Conservation (phyloP, 805 yeast genomes). For the Pichia thaimueangensis region DNA sequence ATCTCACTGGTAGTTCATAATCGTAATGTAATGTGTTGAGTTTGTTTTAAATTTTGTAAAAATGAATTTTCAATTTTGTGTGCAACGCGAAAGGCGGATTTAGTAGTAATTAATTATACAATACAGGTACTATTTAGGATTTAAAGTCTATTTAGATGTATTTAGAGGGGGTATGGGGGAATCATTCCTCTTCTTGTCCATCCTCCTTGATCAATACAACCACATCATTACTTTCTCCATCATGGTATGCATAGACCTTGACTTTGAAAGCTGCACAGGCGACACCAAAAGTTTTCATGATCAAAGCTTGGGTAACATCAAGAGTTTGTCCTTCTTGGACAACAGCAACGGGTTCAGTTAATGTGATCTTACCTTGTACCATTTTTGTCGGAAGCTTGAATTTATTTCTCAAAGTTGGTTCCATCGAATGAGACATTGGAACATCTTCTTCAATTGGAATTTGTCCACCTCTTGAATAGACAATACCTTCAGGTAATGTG, state of each 20-base stretch:
- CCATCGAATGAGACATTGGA: constrained; percentile 94
- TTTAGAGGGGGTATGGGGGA: no score
- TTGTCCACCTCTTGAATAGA: constrained; percentile 95
- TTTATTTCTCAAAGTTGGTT: constrained; percentile 83
- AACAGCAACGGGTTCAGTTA: constrained; percentile 72
- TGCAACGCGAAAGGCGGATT: no score
- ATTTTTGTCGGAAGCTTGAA: constrained; percentile 88
- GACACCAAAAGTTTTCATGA: constrained; percentile 91
- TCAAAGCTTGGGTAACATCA: constrained; percentile 85
- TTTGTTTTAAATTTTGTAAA: no score
- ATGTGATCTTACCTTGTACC: constrained; percentile 77
- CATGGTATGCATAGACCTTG: constrained; percentile 68
- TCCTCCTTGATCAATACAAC: constrained; percentile 7
- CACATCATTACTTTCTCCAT: constrained; percentile 44
- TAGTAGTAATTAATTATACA: background rate
- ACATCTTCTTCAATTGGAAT: constrained; percentile 86
- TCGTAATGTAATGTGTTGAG: no score
- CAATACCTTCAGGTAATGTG: constrained; percentile 81
- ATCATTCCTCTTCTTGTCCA: constrained; percentile 7
- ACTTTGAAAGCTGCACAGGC: constrained; percentile 91
- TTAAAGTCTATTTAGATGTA: no score
- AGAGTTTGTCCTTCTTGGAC: constrained; percentile 73
- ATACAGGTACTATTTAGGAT: no score
- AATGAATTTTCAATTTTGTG: no score
- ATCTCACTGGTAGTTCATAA: no score